Percentiles rank a stretch among this genome's conserved stretches.
These are phyloP conservation scores for Pichia cabralensis DNA, from an alignment of 805 yeast species.

Conservation along the genomic window DNA sequence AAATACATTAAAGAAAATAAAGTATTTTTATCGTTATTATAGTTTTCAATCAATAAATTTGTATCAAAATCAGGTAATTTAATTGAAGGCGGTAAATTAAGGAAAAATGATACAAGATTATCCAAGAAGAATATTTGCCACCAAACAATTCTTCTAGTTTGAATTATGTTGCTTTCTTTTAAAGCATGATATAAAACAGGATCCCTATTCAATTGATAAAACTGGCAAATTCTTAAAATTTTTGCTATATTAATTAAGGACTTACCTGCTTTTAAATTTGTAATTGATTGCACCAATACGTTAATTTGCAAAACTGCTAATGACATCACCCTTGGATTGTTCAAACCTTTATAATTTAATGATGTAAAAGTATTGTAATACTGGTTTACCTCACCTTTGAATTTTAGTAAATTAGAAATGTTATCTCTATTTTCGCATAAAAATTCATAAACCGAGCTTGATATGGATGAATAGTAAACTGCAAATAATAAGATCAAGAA, in stretches of 20 bases:
- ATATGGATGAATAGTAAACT: constrained; percentile 13
- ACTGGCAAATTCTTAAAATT: constrained; percentile 18
- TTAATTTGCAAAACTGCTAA: constrained; percentile 16
- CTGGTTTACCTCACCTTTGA: constrained; percentile 14
- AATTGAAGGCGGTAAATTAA: constrained; percentile 17
- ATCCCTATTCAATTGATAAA: constrained; percentile 42
- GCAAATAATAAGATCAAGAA: constrained; percentile 16
- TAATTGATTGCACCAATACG: constrained; percentile 16
- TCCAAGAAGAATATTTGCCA: constrained; percentile 58
- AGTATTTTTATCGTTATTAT: background rate
- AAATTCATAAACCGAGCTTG: constrained; percentile 11
- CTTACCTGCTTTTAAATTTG: constrained; percentile 18
- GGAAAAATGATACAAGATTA: constrained; percentile 26
- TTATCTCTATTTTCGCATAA: constrained; percentile 7
- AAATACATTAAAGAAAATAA: constrained; percentile 13
- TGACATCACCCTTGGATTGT: constrained; percentile 19
- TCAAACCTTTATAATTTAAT: constrained; percentile 12
- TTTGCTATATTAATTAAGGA: constrained; percentile 17
- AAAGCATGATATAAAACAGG: constrained; percentile 45
- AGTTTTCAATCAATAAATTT: constrained; percentile 15
- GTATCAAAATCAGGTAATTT: constrained; percentile 20
- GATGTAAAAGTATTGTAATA: constrained; percentile 13
- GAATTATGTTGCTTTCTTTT: constrained; percentile 37
- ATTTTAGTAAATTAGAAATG: constrained; percentile 6
- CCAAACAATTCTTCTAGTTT: constrained; percentile 50